Base-by-base conservation (phyloP, 83 land plant species). In the Diphasiastrum complanatum region DNA sequence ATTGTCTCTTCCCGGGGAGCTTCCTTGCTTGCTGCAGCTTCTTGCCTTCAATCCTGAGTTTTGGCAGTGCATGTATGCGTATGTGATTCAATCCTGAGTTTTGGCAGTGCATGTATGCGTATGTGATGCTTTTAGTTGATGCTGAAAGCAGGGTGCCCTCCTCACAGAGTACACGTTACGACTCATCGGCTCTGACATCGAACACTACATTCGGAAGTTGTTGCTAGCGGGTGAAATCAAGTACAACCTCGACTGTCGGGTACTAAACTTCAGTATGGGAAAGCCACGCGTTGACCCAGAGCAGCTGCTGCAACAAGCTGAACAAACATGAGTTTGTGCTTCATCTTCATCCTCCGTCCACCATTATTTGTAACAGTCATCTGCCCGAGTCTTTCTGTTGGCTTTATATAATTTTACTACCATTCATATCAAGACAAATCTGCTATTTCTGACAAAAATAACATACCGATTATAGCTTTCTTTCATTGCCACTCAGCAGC, bases 211-310 rank as follows among this genome's bases (percentile, higher is more conserved):
- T 26, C 72, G 97, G 62, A 86, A 90, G 66, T 5, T 90, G 73
- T 74, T 90, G 18, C 71, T 77, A 41, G 85, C 79, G 62, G 88
- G 48, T 66, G 83, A 81, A 71, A 79, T 90, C 48, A 79, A 86
- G 54, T 90, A 90, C 81, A 90, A 90, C 70, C 78, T 83, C 81
- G 67, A 90, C 45, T 82, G 93, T 18, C 66, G 79, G 41, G 89
- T 90, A 8, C 80, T 90, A 33, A 86, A 90, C 70, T 90, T 90
- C 68, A 86, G 96, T 77, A 85, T 90, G 96, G 96, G 96, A 25
- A 90, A 79, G 80, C 96, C 96, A 2, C 81, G 96, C 4, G 26
- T 53, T 45, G 68, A 71, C 34, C 5, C 19, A 5, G 61, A n/a
- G n/a, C n/a, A n/a, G n/a, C n/a, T n/a, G n/a, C n/a, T n/a, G n/a